These are phyloP conservation scores for Fusarium equiseti DNA, from an alignment of 2,329 filamentous ascomycete species.

Conservation along the genomic window DNA sequence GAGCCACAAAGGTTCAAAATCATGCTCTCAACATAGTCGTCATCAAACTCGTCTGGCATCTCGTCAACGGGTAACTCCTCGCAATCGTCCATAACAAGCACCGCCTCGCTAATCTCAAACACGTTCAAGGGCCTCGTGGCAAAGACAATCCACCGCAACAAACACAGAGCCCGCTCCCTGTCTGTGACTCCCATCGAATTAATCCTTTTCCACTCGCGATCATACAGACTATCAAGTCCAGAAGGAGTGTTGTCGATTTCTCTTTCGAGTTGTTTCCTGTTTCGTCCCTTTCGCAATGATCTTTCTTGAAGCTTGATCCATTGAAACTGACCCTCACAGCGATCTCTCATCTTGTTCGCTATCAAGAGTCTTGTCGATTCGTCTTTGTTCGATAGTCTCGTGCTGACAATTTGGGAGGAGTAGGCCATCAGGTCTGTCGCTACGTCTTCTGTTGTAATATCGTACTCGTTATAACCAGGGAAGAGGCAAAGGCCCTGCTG, in stretches of 20 bases:
- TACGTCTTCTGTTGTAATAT: background rate
- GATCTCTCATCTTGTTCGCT: conserved; percentile 41
- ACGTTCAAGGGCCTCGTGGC: conserved; percentile 24
- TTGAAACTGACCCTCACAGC: conserved; percentile 52
- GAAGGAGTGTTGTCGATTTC: conserved; percentile 47
- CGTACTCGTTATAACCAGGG: rapidly evolving
- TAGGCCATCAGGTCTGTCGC: background rate
- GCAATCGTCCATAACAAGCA: rapidly evolving
- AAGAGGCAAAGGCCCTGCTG: rapidly evolving
- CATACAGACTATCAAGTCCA: conserved; percentile 47
- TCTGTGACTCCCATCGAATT: background rate
- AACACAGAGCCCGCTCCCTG: conserved; percentile 38
- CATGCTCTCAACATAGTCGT: conserved; percentile 1
- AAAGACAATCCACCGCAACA: conserved; percentile 51
- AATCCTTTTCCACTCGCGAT: conserved; percentile 50
- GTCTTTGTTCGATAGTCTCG: conserved; percentile 47
- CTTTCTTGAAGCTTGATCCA: conserved; percentile 50
- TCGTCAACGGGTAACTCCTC: rapidly evolving
- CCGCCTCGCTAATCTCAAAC: background rate
- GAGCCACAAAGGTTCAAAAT: conserved; percentile 5
- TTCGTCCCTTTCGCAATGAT: conserved; percentile 42
- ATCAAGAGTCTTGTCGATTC: conserved; percentile 24
- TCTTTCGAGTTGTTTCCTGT: conserved; percentile 46
- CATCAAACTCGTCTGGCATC: background rate
- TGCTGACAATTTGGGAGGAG: conserved; percentile 37